A percentile compares a stretch with the other conserved stretches of the same genome.
Evolutionary conservation across 169 alveolate genomes (phyloP).

Genomic region (Plasmodium vivax): DNA sequence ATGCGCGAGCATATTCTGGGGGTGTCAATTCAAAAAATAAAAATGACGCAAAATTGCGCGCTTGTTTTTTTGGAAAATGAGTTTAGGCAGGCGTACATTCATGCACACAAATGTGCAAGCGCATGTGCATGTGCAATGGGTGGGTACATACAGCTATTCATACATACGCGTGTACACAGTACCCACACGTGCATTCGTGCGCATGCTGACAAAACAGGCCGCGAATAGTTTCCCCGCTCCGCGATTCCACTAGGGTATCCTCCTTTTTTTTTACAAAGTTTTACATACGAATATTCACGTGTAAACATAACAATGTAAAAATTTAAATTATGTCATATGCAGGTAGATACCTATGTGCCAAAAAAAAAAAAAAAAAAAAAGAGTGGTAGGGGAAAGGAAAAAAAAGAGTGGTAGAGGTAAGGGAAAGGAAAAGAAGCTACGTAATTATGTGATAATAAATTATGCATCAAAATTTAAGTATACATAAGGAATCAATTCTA

Average conservation of each 20-base stretch:
- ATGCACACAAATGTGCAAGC: not conserved
- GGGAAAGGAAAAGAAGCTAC: not conserved
- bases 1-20: not conserved
- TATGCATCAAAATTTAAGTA: not conserved
- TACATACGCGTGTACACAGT: not conserved
- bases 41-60: not conserved
- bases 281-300: not conserved
- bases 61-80: not conserved
- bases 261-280: not conserved
- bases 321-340: conserved; percentile 16
- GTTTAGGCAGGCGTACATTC: not conserved
- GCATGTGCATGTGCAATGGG: not conserved
- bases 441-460: not conserved
- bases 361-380: not conserved
- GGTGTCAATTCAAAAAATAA: not conserved
- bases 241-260: not conserved
- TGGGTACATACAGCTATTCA: not conserved
- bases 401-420: not conserved
- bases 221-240: not conserved
- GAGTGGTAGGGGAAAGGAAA: not conserved
- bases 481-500: not conserved
- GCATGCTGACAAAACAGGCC: not conserved
- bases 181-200: not conserved
- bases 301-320: not conserved
- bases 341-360: not conserved